Evolutionary conservation across 1,284 basidiomycete species (phyloP).

Genomic region (Tranzscheliella williamsii): DNA sequence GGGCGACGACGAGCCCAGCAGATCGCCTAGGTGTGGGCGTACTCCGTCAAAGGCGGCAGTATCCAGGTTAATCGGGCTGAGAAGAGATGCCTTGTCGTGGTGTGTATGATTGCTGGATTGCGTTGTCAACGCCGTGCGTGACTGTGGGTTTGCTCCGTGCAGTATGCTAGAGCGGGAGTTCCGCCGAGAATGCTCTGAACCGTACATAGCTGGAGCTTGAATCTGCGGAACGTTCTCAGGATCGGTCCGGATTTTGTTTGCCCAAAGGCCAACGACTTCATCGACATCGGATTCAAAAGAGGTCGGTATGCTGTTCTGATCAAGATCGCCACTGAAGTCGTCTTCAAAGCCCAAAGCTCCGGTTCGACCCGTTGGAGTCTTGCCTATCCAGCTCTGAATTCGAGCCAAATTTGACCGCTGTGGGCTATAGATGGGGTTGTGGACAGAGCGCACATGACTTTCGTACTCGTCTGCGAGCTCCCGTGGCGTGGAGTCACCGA

Average conservation of each 20-base stretch:
- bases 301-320: background rate
- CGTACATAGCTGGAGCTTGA: slow-evolving; percentile 5
- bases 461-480: too few species aligned
- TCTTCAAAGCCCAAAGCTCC: slow-evolving; percentile 1
- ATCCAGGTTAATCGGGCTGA: slow-evolving; percentile 48
- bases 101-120: too few species aligned
- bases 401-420: slow-evolving; percentile 23
- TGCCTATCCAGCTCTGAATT: slow-evolving; percentile 36
- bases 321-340: background rate
- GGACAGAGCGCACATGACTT: too few species aligned
- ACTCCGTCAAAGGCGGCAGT: slow-evolving; percentile 22
- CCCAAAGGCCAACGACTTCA: slow-evolving; percentile 32
- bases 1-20: slow-evolving; percentile 7
- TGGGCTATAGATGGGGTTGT: slow-evolving; percentile 9
- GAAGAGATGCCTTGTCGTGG: slow-evolving; percentile 30
- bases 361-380: slow-evolving; percentile 17
- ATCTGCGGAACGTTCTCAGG: slow-evolving; percentile 10
- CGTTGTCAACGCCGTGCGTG: too few species aligned
- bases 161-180: too few species aligned
- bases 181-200: too few species aligned
- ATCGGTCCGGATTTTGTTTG: slow-evolving; percentile 15
- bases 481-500: too few species aligned
- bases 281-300: slow-evolving; percentile 15
- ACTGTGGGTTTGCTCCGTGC: too few species aligned
- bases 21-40: slow-evolving; percentile 23